Percentiles rank a stretch among this genome's conserved stretches.
These are phyloP conservation scores for Carnegiea gigantea DNA, from an alignment of 179 eudicot species.

Conservation along the genomic window DNA sequence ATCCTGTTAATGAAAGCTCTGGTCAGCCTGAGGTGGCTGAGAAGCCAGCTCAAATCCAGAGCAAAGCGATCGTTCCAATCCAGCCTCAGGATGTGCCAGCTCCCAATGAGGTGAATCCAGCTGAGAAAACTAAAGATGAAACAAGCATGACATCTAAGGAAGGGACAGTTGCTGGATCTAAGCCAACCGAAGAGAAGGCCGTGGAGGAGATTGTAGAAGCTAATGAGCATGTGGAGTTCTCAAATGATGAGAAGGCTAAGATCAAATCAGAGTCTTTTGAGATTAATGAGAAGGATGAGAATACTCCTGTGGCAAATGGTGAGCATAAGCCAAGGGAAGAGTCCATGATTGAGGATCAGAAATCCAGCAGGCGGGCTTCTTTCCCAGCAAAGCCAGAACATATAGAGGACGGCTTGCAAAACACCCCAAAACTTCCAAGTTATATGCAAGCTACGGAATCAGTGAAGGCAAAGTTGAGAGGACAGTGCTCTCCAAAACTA, in stretches of 20 bases:
- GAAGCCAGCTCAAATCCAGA: slow-evolving; percentile 40
- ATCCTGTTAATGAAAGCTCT: slow-evolving; percentile 44
- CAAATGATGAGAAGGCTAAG: slow-evolving; percentile 30
- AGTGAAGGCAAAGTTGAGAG: slow-evolving; percentile 53
- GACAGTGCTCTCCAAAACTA: slow-evolving; percentile 42
- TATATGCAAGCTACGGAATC: slow-evolving; percentile 54
- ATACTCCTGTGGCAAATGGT: slow-evolving; percentile 35
- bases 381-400: slow-evolving; percentile 41
- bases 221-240: slow-evolving; percentile 23
- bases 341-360: slow-evolving; percentile 32
- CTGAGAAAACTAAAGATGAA: slow-evolving; percentile 34
- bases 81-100: slow-evolving; percentile 23
- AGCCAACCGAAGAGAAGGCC: slow-evolving; percentile 25
- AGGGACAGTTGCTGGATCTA: slow-evolving; percentile 19
- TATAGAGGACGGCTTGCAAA: slow-evolving; percentile 42
- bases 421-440: slow-evolving; percentile 48
- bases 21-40: slow-evolving; percentile 46
- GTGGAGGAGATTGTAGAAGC: slow-evolving; percentile 24
- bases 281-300: slow-evolving; percentile 33
- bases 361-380: slow-evolving; percentile 45
- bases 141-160: slow-evolving; percentile 23
- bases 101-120: slow-evolving; percentile 25
- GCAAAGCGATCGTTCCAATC: slow-evolving; percentile 24
- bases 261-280: slow-evolving; percentile 31
- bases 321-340: slow-evolving; percentile 37